Evolutionary conservation across 305 asterid genomes (phyloP).

Genomic region (Fraxinus xanthoxyloides): DNA sequence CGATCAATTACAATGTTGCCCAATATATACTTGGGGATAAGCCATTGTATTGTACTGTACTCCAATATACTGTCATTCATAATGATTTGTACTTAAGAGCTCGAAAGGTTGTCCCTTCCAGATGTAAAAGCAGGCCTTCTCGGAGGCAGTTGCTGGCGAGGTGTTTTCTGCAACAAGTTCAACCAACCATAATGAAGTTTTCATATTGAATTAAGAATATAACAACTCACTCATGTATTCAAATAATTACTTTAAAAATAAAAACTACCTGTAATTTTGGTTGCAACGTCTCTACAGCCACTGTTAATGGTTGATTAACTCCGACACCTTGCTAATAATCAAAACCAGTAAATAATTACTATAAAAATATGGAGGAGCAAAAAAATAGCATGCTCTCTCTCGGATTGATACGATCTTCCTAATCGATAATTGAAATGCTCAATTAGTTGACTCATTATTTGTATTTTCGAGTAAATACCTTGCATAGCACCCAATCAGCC

Average conservation of each 20-base stretch:
- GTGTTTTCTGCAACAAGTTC: constrained; percentile 59
- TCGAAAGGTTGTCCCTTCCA: neutral
- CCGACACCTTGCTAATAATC: constrained; percentile 71
- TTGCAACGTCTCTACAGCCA: constrained; percentile 63
- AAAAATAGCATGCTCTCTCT: neutral
- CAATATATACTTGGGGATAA: neutral
- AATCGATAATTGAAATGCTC: constrained; percentile 10
- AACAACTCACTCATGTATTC: neutral
- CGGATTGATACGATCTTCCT: neutral
- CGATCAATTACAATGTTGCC: neutral
- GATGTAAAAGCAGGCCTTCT: constrained; percentile 58
- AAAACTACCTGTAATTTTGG: constrained; percentile 69
- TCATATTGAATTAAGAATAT: neutral
- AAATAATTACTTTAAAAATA: neutral
- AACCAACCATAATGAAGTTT: neutral
- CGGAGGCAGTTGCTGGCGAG: constrained; percentile 56
- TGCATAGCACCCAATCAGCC: constrained; percentile 84
- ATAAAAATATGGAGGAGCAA: no score
- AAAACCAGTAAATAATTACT: neutral
- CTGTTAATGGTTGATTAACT: constrained; percentile 39
- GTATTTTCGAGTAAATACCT: constrained; percentile 39
- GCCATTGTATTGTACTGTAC: neutral
- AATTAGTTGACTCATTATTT: neutral
- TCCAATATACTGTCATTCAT: neutral
- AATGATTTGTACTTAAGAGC: constrained; percentile 29